These are phyloP conservation scores for Tetrahymena thermophila DNA, from an alignment of 73 alveolate species.

Conservation along the genomic window DNA sequence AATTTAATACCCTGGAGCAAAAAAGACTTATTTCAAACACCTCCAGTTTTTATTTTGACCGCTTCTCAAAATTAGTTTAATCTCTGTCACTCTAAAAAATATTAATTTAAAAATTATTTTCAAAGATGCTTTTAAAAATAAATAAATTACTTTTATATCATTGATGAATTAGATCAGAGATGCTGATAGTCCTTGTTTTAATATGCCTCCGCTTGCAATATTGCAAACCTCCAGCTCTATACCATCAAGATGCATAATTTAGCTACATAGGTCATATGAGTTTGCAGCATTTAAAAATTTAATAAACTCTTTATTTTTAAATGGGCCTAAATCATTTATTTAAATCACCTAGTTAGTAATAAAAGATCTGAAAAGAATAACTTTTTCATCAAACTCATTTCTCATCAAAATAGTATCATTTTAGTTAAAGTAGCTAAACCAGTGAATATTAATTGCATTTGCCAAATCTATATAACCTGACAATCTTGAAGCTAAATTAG, in stretches of 20 bases:
- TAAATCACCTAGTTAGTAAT: background rate
- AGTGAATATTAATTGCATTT: background rate
- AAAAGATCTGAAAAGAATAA: background rate
- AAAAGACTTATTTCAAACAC: background rate
- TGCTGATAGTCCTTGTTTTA: background rate
- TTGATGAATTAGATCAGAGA: background rate
- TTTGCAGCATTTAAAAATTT: background rate
- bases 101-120: background rate
- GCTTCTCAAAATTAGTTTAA: background rate
- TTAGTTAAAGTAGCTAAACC: background rate
- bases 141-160: background rate
- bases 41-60: background rate
- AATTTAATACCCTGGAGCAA: background rate
- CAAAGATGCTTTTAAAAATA: background rate
- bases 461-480: background rate
- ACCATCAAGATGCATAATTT: background rate
- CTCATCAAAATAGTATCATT: background rate
- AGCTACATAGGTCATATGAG: background rate
- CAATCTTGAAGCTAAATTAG: background rate
- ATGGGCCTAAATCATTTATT: background rate
- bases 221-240: background rate
- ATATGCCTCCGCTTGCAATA: background rate
- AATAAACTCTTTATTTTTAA: background rate
- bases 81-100: background rate
- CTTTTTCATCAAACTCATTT: background rate